A percentile compares a stretch with the other conserved stretches of the same genome.
These are phyloP conservation scores for Aspergillus sp. DNA, from an alignment of 2,329 filamentous ascomycete genomes.

Conservation along the genomic window DNA sequence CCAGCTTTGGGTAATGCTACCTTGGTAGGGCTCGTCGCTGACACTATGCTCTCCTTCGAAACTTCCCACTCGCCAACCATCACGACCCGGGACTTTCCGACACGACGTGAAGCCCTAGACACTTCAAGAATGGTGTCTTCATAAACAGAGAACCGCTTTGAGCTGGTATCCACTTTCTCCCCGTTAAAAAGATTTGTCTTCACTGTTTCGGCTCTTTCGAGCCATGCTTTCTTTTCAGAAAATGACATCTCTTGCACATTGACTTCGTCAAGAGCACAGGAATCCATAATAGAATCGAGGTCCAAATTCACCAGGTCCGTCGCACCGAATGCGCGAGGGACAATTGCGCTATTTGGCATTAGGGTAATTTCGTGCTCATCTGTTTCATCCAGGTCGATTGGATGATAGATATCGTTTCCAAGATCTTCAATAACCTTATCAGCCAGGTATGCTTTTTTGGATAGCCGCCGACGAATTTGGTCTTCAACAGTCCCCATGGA, in stretches of 20 bases:
- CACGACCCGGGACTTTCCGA: conserved; percentile 59
- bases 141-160: conserved; percentile 26
- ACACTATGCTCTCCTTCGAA: conserved; percentile 54
- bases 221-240: conserved; percentile 55
- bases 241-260: background rate
- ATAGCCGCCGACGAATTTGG: conserved; percentile 58
- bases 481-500: conserved; percentile 59
- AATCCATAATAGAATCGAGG: conserved; percentile 45
- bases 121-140: conserved; percentile 33
- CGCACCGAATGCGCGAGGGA: background rate
- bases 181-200: conserved; percentile 60
- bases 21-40: background rate
- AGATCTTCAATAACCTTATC: conserved; percentile 57
- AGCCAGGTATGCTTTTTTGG: conserved; percentile 63
- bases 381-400: background rate
- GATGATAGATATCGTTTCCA: background rate
- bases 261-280: background rate
- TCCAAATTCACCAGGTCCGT: background rate
- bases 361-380: background rate
- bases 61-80: conserved; percentile 57
- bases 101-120: conserved; percentile 49
- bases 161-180: conserved; percentile 41
- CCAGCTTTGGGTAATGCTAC: background rate
- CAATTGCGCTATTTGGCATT: background rate
- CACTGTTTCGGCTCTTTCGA: conserved; percentile 57